These are phyloP conservation scores for Sarocladium strictum DNA, from an alignment of 2,329 filamentous ascomycete genomes.

Conservation along the genomic window DNA sequence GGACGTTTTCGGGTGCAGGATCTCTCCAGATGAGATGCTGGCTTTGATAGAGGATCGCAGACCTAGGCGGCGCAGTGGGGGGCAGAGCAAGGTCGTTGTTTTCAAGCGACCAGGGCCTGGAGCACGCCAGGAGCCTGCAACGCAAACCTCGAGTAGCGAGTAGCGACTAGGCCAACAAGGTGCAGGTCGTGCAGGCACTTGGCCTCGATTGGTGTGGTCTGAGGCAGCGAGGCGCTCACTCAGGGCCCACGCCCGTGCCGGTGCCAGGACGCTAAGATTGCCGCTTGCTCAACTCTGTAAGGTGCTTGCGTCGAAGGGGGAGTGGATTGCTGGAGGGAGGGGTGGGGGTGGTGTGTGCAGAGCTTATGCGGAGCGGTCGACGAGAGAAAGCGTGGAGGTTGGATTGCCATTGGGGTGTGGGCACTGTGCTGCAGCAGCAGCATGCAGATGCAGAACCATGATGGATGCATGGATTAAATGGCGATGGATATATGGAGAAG, in stretches of 20 bases:
- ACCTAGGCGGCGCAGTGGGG: background rate
- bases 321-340: background rate
- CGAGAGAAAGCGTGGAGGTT: background rate
- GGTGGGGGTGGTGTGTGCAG: background rate
- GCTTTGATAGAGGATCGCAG: slow-evolving; percentile 6
- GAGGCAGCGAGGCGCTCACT: slow-evolving; percentile 6
- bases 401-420: background rate
- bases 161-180: slow-evolving; percentile 9
- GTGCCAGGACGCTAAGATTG: slow-evolving; percentile 7
- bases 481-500: background rate
- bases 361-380: background rate
- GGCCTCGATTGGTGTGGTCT: slow-evolving; percentile 9
- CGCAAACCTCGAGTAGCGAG: slow-evolving; percentile 8
- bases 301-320: slow-evolving; percentile 2
- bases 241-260: slow-evolving; percentile 8
- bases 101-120: slow-evolving; percentile 1
- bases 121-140: background rate
- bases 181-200: slow-evolving; percentile 8
- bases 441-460: background rate
- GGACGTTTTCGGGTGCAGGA: background rate
- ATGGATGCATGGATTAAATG: background rate
- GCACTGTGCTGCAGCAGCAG: background rate
- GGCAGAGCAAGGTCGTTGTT: slow-evolving; percentile 8
- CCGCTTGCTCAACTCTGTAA: slow-evolving; percentile 8
- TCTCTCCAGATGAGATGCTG: slow-evolving; percentile 9